A percentile compares a stretch with the other conserved stretches of the same genome.
Conservation (phyloP, 140 eudicot genomes). For the Bidens hawaiensis region DNA sequence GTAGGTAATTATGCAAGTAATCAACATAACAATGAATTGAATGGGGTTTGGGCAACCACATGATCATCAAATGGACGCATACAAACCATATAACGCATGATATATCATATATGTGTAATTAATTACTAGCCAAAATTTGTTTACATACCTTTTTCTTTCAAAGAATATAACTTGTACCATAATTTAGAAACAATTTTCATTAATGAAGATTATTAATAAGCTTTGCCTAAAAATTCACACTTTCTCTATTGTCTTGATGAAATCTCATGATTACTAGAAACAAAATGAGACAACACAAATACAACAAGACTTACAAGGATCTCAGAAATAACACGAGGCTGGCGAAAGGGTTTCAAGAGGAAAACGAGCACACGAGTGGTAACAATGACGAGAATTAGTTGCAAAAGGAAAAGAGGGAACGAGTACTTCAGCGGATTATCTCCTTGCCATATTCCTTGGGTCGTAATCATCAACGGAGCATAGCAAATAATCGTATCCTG, state of each 20-base stretch:
- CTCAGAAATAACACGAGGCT: conserved; percentile 89
- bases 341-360: conserved; percentile 78
- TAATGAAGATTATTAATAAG: not conserved
- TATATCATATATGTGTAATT: no score
- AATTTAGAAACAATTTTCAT: not conserved
- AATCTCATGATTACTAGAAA: not conserved
- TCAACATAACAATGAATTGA: no score
- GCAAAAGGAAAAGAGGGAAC: conserved; percentile 72
- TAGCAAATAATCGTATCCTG: conserved; percentile 61
- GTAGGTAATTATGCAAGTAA: no score
- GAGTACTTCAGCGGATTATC: conserved; percentile 80
- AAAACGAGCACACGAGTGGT: conserved; percentile 65
- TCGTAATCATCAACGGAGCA: conserved; percentile 80
- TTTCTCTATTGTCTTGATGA: not conserved
- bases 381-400: conserved; percentile 55
- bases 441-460: conserved; percentile 88
- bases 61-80: no score
- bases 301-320: conserved; percentile 53
- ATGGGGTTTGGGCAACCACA: no score
- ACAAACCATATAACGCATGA: no score
- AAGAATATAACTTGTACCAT: not conserved
- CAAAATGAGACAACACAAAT: not conserved
- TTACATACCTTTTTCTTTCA: no score
- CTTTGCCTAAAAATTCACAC: not conserved
- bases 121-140: no score